Evolutionary conservation across 768 basidiomycete genomes (phyloP).

Genomic region (Auricularia sp.): DNA sequence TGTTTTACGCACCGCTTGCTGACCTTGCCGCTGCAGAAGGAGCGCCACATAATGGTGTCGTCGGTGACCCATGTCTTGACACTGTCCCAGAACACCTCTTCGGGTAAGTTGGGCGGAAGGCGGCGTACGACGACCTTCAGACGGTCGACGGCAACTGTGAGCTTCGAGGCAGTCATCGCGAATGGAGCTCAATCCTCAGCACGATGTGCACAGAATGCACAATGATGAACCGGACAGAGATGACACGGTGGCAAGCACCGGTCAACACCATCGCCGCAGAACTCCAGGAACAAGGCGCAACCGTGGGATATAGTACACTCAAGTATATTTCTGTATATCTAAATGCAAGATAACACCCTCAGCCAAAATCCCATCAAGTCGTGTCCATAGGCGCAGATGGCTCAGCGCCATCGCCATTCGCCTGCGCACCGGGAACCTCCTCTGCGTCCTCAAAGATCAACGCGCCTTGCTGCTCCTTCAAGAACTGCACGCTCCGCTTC

Average conservation of each 20-base stretch:
- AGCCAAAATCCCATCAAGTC: not conserved
- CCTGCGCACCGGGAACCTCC: conserved; percentile 14
- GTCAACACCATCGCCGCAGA: too few relatives aligned
- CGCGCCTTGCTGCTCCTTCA: conserved; percentile 46
- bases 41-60: conserved; percentile 58
- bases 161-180: not conserved
- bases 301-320: too few relatives aligned
- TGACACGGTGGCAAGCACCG: too few relatives aligned
- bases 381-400: not conserved
- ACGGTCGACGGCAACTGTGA: conserved; percentile 3
- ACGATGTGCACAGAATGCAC: too few relatives aligned
- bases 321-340: too few relatives aligned
- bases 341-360: not conserved
- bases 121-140: conserved; percentile 82
- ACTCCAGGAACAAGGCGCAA: too few relatives aligned
- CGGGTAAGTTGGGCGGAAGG: conserved; percentile 85
- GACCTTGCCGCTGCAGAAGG: conserved; percentile 56
- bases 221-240: too few relatives aligned
- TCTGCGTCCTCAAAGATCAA: conserved; percentile 24
- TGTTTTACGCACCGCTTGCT: conserved; percentile 47
- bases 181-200: too few relatives aligned
- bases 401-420: too few relatives aligned
- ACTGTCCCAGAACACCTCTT: conserved; percentile 88
- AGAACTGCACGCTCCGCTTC: conserved; percentile 83
- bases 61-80: conserved; percentile 76